Percentiles rank a stretch among this genome's conserved stretches.
phyloP scores from a whole-genome alignment of 495 filamentous ascomycete genomes.

The Alectoria sarmentosa region DNA sequence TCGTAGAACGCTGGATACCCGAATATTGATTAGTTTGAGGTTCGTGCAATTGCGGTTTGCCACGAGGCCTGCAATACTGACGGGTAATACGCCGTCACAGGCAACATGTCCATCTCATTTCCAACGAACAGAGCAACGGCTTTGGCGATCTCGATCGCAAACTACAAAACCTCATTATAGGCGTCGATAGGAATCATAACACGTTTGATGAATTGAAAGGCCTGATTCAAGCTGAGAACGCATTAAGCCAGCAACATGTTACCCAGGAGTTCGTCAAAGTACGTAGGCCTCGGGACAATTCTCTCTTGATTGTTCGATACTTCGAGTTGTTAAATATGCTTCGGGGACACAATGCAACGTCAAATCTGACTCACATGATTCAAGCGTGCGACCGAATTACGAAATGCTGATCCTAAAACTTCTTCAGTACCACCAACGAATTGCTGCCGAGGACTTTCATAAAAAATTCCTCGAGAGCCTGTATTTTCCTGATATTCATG shows the following conservation, averaged over 20 bases:
- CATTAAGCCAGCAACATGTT: background rate
- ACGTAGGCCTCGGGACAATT: background rate
- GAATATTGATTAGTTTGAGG: background rate
- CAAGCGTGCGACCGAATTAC: background rate
- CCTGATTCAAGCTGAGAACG: background rate
- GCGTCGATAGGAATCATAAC: background rate
- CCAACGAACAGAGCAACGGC: background rate
- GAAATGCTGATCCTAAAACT: background rate
- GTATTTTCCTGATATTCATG: constrained; percentile 23
- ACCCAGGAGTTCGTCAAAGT: background rate
- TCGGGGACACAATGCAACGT: too few species aligned
- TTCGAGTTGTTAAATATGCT: too few species aligned
- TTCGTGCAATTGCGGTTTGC: background rate
- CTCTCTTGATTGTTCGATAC: background rate
- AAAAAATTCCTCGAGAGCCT: constrained; percentile 23
- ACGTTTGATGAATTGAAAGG: background rate
- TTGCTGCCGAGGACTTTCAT: background rate
- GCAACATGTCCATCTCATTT: background rate
- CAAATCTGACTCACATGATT: background rate
- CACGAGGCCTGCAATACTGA: background rate
- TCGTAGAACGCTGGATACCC: background rate
- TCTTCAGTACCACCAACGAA: background rate
- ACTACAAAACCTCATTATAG: background rate
- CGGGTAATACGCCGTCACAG: background rate
- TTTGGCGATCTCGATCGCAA: background rate